Evolutionary conservation across 139 green algal species (phyloP).

Genomic region (Mychonastes homosphaera): DNA sequence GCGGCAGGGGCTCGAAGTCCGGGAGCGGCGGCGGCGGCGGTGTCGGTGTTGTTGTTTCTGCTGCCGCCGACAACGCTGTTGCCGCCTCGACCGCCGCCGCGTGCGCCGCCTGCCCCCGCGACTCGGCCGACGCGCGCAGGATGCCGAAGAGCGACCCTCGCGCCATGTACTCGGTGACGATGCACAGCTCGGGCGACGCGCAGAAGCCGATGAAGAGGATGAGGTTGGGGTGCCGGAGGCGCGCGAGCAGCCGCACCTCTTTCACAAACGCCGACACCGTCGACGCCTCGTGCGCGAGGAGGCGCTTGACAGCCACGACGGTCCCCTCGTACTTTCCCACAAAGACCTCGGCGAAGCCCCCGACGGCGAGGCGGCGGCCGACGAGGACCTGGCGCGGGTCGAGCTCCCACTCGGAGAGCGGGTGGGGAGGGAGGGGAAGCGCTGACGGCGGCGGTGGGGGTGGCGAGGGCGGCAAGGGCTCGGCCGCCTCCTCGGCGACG

Average conservation of each 20-base stretch:
- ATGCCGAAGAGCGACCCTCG: conserved; percentile 38
- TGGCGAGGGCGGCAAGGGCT: neutral
- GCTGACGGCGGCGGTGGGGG: too few species aligned
- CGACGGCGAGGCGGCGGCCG: conserved; percentile 35
- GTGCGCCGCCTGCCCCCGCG: too few species aligned
- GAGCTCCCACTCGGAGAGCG: conserved; percentile 38
- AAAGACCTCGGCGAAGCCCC: conserved; percentile 55
- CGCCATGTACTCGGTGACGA: conserved; percentile 38
- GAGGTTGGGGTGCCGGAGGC: conserved; percentile 50
- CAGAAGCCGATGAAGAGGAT: conserved; percentile 58
- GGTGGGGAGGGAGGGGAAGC: too few species aligned
- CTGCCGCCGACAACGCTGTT: neutral
- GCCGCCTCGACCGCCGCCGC: too few species aligned
- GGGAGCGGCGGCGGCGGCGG: neutral
- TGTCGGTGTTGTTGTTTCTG: neutral
- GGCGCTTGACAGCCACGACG: conserved; percentile 53
- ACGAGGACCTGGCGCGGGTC: conserved; percentile 29
- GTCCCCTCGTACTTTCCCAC: conserved; percentile 54
- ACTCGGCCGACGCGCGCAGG: conserved; percentile 20
- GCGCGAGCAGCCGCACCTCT: conserved; percentile 37
- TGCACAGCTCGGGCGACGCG: conserved; percentile 27
- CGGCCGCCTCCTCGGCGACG: neutral
- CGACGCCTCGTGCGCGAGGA: conserved; percentile 33
- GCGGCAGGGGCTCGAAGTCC: neutral
- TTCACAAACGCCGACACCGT: conserved; percentile 32